Evolutionary conservation across 495 filamentous ascomycete genomes (phyloP).

Genomic region (Penicillium lagena): DNA sequence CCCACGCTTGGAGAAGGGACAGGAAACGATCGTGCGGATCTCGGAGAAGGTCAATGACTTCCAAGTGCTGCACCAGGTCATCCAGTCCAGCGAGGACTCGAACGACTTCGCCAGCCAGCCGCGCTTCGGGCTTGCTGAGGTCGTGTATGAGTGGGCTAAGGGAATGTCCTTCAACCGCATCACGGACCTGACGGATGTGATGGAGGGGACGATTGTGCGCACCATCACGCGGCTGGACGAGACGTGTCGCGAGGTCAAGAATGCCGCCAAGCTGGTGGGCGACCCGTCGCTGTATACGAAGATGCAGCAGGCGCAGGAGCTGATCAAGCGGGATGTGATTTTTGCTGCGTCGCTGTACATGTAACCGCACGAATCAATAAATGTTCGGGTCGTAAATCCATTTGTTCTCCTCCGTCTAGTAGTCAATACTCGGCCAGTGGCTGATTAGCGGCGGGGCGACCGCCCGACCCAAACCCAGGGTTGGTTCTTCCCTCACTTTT

Average conservation of each 20-base stretch:
- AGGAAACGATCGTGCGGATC: constrained; percentile 77
- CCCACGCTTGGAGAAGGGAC: constrained; percentile 73
- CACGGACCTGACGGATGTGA: constrained; percentile 90
- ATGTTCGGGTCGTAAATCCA: too few relatives aligned
- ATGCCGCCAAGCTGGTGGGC: constrained; percentile 92
- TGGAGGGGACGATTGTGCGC: constrained; percentile 93
- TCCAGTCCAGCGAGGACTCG: constrained; percentile 77
- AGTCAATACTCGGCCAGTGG: constrained; percentile 11
- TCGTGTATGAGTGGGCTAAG: constrained; percentile 96
- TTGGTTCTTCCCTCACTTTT: neutral
- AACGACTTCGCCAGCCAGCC: constrained; percentile 86
- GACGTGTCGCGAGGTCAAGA: constrained; percentile 95
- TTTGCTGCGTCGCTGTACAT: constrained; percentile 85
- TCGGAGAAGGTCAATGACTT: constrained; percentile 85
- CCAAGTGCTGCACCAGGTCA: constrained; percentile 84
- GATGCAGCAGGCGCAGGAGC: constrained; percentile 93
- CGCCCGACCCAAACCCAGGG: constrained; percentile 37
- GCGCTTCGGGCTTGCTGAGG: constrained; percentile 89
- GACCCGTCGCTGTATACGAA: constrained; percentile 89
- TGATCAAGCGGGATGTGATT: constrained; percentile 94
- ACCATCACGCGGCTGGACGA: constrained; percentile 91
- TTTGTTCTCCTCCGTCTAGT: too few relatives aligned
- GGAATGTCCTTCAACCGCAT: constrained; percentile 99
- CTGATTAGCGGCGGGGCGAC: constrained; percentile 40
- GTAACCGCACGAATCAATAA: constrained; percentile 15